phyloP scores from a whole-genome alignment of 1,284 basidiomycete genomes.

The Malassezia psittaci region DNA sequence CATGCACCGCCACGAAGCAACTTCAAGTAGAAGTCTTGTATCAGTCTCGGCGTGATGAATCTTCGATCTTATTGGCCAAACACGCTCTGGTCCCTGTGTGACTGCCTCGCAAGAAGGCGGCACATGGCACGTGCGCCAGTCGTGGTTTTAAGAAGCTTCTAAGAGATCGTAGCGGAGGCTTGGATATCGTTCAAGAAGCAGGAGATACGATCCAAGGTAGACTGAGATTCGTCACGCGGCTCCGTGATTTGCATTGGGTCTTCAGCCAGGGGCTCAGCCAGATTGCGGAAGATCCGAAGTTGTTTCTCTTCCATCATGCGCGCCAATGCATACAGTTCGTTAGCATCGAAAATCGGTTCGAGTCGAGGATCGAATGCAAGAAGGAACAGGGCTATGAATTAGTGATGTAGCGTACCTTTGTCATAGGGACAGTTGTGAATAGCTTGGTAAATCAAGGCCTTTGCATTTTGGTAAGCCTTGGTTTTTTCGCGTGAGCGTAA shows the following conservation, averaged over 20 bases:
- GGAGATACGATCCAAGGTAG: not conserved
- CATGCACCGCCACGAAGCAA: not conserved
- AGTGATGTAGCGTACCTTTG: not conserved
- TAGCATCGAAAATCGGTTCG: not conserved
- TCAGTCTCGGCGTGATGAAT: not conserved
- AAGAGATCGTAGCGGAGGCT: not conserved
- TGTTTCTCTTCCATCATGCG: conserved; percentile 9
- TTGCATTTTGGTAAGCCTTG: not conserved
- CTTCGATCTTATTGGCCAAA: too few species aligned
- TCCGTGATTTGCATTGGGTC: not conserved
- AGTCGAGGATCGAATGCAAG: not conserved
- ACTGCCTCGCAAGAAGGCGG: too few species aligned
- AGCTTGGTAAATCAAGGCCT: conserved; percentile 8
- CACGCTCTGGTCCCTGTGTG: too few species aligned
- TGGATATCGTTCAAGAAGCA: not conserved
- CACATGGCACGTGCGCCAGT: too few species aligned
- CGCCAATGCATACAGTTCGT: conserved; percentile 1
- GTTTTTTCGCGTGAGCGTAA: not conserved
- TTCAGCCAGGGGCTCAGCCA: not conserved
- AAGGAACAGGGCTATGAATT: not conserved
- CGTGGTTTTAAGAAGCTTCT: too few species aligned
- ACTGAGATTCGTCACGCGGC: too few species aligned
- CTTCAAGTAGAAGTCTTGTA: not conserved
- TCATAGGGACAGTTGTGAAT: conserved; percentile 11
- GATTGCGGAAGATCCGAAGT: conserved; percentile 6